Conservation (phyloP, 2,329 filamentous ascomycete genomes). For the Cordyceps farinosa region DNA sequence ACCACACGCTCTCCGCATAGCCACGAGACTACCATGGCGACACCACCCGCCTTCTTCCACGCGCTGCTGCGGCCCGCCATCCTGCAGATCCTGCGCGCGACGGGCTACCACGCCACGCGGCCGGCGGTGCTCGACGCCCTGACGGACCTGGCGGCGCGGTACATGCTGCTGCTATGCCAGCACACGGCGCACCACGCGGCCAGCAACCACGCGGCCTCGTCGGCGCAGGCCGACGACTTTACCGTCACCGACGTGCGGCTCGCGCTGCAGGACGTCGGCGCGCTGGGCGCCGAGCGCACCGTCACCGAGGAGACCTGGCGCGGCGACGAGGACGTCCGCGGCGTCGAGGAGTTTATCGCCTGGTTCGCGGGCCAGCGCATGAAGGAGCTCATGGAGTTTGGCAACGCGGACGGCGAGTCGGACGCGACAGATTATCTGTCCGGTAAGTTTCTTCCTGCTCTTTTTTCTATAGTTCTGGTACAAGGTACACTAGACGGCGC, state of each 20-base stretch:
- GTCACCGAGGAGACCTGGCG: slow-evolving; percentile 65
- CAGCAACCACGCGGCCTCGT: slow-evolving; percentile 50
- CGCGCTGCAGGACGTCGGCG: slow-evolving; percentile 78
- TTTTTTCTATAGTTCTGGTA: too few relatives aligned
- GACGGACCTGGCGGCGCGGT: slow-evolving; percentile 81
- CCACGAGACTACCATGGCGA: slow-evolving; percentile 36
- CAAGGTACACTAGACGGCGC: background rate
- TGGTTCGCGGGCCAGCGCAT: slow-evolving; percentile 76
- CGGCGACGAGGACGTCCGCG: slow-evolving; percentile 70
- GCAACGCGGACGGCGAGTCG: slow-evolving; percentile 63
- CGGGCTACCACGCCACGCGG: slow-evolving; percentile 80
- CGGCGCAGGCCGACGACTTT: slow-evolving; percentile 46
- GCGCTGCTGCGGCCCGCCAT: slow-evolving; percentile 82
- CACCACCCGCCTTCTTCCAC: slow-evolving; percentile 54
- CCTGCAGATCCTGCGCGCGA: slow-evolving; percentile 85
- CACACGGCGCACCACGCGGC: slow-evolving; percentile 68
- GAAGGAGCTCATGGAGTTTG: slow-evolving; percentile 76
- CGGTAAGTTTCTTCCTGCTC: slow-evolving; percentile 41
- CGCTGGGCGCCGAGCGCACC: slow-evolving; percentile 65
- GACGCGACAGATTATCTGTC: slow-evolving; percentile 68
- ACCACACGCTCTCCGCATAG: background rate
- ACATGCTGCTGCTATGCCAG: slow-evolving; percentile 71
- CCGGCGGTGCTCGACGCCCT: slow-evolving; percentile 81
- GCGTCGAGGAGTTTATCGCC: slow-evolving; percentile 71
- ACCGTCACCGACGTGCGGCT: slow-evolving; percentile 73